phyloP scores from a whole-genome alignment of 352 stramenopile genomes.

The Poterioochromonas sp. region DNA sequence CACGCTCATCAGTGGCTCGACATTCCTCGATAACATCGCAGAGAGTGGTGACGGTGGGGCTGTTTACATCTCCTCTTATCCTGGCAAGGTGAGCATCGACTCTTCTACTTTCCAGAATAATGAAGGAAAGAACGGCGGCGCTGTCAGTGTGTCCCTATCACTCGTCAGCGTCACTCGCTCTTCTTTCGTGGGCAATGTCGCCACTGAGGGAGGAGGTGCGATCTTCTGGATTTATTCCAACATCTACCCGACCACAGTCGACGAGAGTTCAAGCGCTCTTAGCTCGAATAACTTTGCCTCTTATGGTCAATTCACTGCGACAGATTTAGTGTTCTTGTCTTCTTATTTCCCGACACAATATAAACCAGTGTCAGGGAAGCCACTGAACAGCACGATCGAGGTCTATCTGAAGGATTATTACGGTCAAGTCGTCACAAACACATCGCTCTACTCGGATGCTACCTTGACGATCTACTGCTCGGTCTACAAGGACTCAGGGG shows the following conservation, averaged over 20 bases:
- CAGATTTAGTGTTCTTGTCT: neutral
- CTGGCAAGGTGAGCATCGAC: neutral
- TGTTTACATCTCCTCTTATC: neutral
- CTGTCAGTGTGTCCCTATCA: neutral
- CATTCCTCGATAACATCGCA: neutral
- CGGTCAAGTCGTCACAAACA: neutral
- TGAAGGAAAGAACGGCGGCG: neutral
- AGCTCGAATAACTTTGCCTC: neutral
- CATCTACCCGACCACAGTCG: neutral
- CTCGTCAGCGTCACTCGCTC: neutral
- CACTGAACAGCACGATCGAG: neutral
- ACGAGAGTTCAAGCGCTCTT: neutral
- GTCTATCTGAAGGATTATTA: neutral
- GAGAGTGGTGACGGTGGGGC: neutral
- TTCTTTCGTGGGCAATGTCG: neutral
- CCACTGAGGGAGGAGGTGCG: neutral
- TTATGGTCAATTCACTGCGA: neutral
- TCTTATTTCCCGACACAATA: neutral
- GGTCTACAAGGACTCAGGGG: neutral
- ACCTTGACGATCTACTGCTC: neutral
- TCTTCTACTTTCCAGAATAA: neutral
- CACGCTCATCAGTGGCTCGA: neutral
- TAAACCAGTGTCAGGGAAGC: neutral
- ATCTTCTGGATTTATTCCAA: neutral
- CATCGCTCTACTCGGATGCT: neutral